phyloP scores from a whole-genome alignment of 768 basidiomycete species.

The Mrakia frigida region DNA sequence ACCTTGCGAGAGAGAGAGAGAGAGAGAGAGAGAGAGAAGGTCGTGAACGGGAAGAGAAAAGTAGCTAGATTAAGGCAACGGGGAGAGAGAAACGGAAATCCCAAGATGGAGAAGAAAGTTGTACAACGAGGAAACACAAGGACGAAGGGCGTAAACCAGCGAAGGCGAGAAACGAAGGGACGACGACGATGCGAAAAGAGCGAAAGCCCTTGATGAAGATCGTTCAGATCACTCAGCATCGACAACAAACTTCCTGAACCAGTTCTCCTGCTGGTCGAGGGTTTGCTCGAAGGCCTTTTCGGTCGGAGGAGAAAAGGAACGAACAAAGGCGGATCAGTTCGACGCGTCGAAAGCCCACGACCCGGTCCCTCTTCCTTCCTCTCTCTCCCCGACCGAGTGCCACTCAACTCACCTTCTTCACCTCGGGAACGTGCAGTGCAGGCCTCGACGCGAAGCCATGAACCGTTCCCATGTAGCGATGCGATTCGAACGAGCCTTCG shows the following conservation, averaged over 20 bases:
- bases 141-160: neutral
- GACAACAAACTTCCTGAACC: neutral
- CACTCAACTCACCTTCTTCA: neutral
- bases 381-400: too few relatives aligned
- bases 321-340: neutral
- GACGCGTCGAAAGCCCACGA: neutral
- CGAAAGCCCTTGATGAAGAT: too few relatives aligned
- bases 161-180: too few relatives aligned
- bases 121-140: neutral
- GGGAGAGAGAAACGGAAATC: too few relatives aligned
- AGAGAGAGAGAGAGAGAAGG: neutral
- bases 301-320: neutral
- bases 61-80: neutral
- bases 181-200: too few relatives aligned
- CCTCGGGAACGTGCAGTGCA: neutral
- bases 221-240: neutral
- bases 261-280: neutral
- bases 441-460: neutral
- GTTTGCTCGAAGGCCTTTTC: neutral
- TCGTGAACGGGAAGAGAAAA: neutral
- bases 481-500: neutral
- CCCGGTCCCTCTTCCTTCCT: too few relatives aligned
- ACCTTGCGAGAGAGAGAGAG: too few relatives aligned
- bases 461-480: neutral
- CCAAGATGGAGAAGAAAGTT: neutral